Evolutionary conservation across 202 grass and related monocot species (phyloP).

Genomic region (Zizania palustris): DNA sequence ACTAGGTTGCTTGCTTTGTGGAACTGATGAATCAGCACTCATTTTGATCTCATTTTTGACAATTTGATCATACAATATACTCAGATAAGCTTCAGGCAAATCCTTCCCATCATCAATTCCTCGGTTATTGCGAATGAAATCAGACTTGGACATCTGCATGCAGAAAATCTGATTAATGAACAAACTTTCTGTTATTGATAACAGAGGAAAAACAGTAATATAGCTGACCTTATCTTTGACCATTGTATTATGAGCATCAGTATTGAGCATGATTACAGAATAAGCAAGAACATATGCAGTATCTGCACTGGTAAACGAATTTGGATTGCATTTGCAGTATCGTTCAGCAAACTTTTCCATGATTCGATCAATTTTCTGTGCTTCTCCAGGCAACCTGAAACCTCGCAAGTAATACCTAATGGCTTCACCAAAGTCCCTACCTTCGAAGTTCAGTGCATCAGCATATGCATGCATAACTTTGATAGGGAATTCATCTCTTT

Average conservation of each 20-base stretch:
- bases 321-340: slow-evolving; percentile 95
- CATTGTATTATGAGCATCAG: slow-evolving; percentile 96
- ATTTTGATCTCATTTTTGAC: slow-evolving; percentile 99
- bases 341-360: slow-evolving; percentile 99
- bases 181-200: slow-evolving; percentile 11
- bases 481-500: slow-evolving; percentile 92
- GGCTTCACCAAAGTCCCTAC: slow-evolving; percentile 91
- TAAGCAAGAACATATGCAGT: slow-evolving; percentile 99
- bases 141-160: slow-evolving; percentile 89
- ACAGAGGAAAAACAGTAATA: slow-evolving; percentile 1
- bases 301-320: slow-evolving; percentile 94
- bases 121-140: slow-evolving; percentile 91
- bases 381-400: slow-evolving; percentile 95
- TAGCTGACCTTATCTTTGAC: slow-evolving; percentile 94
- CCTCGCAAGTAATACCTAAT: slow-evolving; percentile 92
- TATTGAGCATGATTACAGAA: slow-evolving; percentile 99
- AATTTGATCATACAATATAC: slow-evolving; percentile 93
- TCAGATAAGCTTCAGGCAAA: slow-evolving; percentile 89
- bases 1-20: slow-evolving; percentile 81
- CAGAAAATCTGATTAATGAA: slow-evolving; percentile 38
- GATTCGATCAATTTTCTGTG: slow-evolving; percentile 99
- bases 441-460: slow-evolving; percentile 91
- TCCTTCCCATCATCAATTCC: slow-evolving; percentile 99
- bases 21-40: slow-evolving; percentile 75
- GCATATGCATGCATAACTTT: slow-evolving; percentile 99